A percentile compares a stretch with the other conserved stretches of the same genome.
Conservation (phyloP, 2,329 filamentous ascomycete genomes). For the Trichoderma citrinoviride region DNA sequence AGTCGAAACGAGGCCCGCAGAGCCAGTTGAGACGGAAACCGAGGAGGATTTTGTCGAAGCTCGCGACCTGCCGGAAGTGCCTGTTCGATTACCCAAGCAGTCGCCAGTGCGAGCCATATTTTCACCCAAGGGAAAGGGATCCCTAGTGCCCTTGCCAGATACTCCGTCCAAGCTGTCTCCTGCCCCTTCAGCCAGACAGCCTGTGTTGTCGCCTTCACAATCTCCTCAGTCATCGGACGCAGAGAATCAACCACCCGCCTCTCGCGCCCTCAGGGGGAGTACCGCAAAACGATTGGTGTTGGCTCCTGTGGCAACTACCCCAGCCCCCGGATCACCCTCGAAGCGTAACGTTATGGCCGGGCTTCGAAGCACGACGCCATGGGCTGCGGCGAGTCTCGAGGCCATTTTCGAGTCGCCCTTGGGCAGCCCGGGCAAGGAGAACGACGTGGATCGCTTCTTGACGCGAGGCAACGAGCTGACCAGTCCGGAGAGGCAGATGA, state of each 20-base stretch:
- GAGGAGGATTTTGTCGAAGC: background rate
- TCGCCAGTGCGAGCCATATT: slow-evolving; percentile 6
- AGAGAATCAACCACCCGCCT: slow-evolving; percentile 74
- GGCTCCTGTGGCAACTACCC: slow-evolving; percentile 46
- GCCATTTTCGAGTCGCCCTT: slow-evolving; percentile 55
- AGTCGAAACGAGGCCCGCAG: slow-evolving; percentile 16
- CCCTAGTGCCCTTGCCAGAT: slow-evolving; percentile 36
- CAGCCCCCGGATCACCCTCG: slow-evolving; percentile 56
- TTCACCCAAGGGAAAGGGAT: background rate
- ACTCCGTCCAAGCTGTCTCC: slow-evolving; percentile 48
- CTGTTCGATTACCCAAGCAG: background rate
- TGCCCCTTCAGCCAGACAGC: slow-evolving; percentile 50
- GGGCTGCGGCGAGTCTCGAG: slow-evolving; percentile 76
- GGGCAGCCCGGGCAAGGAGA: slow-evolving; percentile 51
- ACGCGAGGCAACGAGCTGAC: slow-evolving; percentile 61
- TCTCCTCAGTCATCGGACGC: slow-evolving; percentile 76
- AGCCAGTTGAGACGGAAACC: slow-evolving; percentile 12
- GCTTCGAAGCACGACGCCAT: slow-evolving; percentile 59
- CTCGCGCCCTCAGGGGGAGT: slow-evolving; percentile 51
- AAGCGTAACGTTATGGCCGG: slow-evolving; percentile 57
- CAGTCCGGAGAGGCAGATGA: slow-evolving; percentile 82
- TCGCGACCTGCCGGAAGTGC: slow-evolving; percentile 22
- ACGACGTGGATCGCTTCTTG: slow-evolving; percentile 48
- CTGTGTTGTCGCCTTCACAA: slow-evolving; percentile 59
- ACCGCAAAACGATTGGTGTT: slow-evolving; percentile 48